These are phyloP conservation scores for Fraxinus xanthoxyloides DNA, from an alignment of 305 asterid genomes.

Conservation along the genomic window DNA sequence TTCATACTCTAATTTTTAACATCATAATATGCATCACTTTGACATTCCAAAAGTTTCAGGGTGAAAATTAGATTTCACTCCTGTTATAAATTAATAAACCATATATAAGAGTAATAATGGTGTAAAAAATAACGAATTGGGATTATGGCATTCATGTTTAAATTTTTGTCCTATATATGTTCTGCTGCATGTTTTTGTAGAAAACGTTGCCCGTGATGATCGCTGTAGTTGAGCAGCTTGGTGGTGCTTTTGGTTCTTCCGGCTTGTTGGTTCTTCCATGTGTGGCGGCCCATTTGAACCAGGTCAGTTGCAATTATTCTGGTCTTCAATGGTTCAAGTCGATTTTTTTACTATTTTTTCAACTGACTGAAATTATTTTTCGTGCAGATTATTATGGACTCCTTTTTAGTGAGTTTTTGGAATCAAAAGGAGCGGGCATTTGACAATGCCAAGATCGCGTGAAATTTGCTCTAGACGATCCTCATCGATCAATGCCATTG, in stretches of 20 bases:
- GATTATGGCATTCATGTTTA: neutral
- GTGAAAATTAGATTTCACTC: neutral
- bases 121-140: neutral
- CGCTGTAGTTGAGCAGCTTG: constrained; percentile 87
- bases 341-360: neutral
- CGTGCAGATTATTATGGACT: constrained; percentile 72
- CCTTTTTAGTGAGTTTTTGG: constrained; percentile 72
- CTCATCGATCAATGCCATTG: neutral
- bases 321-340: neutral
- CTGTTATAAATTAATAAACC: neutral
- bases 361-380: constrained; percentile 15
- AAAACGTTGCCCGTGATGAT: constrained; percentile 88
- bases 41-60: neutral
- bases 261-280: constrained; percentile 83
- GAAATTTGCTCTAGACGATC: neutral
- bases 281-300: constrained; percentile 83
- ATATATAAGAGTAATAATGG: neutral
- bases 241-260: constrained; percentile 75
- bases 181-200: constrained; percentile 32
- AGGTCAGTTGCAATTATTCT: constrained; percentile 40
- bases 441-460: constrained; percentile 45
- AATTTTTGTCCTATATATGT: neutral
- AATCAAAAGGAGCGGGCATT: constrained; percentile 34
- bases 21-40: neutral
- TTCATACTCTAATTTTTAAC: neutral